Evolutionary conservation across 1,284 basidiomycete species (phyloP).

Genomic region (Mycena sp.): DNA sequence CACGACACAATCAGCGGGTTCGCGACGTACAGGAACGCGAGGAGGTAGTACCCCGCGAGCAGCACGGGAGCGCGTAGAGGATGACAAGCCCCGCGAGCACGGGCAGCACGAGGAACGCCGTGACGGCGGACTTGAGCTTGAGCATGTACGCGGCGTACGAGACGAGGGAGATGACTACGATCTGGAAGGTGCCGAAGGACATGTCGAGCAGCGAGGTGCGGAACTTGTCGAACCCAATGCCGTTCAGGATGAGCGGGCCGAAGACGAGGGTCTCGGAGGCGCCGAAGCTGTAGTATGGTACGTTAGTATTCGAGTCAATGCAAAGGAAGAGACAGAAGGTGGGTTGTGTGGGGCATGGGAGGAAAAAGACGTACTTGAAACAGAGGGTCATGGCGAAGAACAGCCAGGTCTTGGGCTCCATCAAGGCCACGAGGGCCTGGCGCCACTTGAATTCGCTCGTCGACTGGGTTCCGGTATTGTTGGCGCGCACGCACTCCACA

Average conservation of each 20-base stretch:
- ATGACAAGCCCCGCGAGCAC: constrained; percentile 26
- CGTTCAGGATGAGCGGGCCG: constrained; percentile 29
- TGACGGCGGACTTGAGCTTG: constrained; percentile 19
- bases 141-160: constrained; percentile 25
- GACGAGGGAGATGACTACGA: constrained; percentile 22
- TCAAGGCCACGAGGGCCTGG: constrained; percentile 25
- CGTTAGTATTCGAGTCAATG: too few species aligned
- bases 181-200: constrained; percentile 27
- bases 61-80: constrained; percentile 17
- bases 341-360: neutral
- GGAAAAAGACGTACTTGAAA: constrained; percentile 20
- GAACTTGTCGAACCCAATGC: constrained; percentile 30
- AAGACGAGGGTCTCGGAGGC: constrained; percentile 28
- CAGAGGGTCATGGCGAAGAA: constrained; percentile 29
- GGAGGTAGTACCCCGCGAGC: constrained; percentile 30
- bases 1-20: constrained; percentile 28
- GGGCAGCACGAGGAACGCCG: constrained; percentile 19
- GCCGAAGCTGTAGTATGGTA: constrained; percentile 30
- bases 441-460: constrained; percentile 27
- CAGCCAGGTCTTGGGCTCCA: constrained; percentile 28
- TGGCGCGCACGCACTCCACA: constrained; percentile 26
- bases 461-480: constrained; percentile 28
- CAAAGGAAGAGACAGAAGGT: too few species aligned
- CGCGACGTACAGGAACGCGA: constrained; percentile 25
- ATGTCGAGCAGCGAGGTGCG: constrained; percentile 29